phyloP scores from a whole-genome alignment of 495 filamentous ascomycete species.

The Neurospora pannonica region DNA sequence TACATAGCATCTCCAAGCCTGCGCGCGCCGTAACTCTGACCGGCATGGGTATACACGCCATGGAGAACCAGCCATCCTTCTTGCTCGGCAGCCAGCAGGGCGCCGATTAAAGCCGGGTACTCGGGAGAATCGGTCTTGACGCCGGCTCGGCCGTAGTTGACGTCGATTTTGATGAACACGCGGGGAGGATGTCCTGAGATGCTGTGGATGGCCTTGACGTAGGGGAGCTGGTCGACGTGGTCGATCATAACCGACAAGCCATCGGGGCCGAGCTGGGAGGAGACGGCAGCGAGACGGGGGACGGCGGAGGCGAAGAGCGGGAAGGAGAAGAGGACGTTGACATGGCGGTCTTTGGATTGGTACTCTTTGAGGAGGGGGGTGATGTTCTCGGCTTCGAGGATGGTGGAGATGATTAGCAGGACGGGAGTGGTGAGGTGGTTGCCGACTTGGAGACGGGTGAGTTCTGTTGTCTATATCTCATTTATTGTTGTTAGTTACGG shows the following conservation, averaged over 20 bases:
- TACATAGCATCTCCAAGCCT: constrained; percentile 44
- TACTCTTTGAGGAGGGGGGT: constrained; percentile 52
- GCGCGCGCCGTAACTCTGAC: constrained; percentile 57
- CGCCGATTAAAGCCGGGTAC: constrained; percentile 43
- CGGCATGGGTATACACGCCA: constrained; percentile 74
- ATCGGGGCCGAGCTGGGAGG: constrained; percentile 36
- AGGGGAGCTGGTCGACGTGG: constrained; percentile 50
- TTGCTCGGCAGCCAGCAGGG: constrained; percentile 32
- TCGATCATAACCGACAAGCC: constrained; percentile 64
- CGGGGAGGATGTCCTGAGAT: constrained; percentile 34
- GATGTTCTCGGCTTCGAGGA: constrained; percentile 65
- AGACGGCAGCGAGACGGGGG: constrained; percentile 46
- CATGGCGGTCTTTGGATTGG: constrained; percentile 34
- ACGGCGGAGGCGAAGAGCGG: constrained; percentile 57
- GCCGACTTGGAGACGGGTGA: constrained; percentile 67
- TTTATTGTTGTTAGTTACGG: neutral
- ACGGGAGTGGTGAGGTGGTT: constrained; percentile 37
- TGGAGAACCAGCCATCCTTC: constrained; percentile 36
- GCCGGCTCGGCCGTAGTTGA: constrained; percentile 68
- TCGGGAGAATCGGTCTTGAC: constrained; percentile 41
- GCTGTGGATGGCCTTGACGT: constrained; percentile 30
- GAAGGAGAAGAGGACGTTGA: constrained; percentile 70
- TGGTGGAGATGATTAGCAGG: constrained; percentile 68
- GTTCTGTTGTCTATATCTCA: constrained; percentile 45
- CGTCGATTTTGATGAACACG: constrained; percentile 72